Evolutionary conservation across 495 filamentous ascomycete species (phyloP).

Genomic region (Terfezia boudieri): DNA sequence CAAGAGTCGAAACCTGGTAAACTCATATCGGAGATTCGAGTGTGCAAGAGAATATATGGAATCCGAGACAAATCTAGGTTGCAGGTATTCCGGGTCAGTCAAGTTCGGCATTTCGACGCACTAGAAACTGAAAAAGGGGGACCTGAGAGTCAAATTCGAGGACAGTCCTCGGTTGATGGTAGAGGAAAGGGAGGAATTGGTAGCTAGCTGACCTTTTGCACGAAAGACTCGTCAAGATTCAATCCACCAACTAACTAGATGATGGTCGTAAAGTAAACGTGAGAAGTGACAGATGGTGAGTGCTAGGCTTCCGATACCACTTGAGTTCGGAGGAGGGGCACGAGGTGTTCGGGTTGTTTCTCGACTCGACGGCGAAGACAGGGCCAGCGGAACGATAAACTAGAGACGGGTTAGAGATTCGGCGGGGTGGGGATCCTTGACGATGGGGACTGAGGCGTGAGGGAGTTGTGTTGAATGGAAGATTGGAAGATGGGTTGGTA

Average conservation of each 20-base stretch:
- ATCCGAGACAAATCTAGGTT: conserved; percentile 7
- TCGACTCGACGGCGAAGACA: conserved; percentile 1
- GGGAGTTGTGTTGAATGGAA: conserved; percentile 9
- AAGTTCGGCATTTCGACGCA: conserved; percentile 10
- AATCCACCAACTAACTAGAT: too few relatives aligned
- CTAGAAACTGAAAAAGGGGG: not conserved
- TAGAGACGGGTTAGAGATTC: conserved; percentile 4
- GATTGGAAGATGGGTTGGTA: conserved; percentile 2
- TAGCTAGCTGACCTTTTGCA: not conserved
- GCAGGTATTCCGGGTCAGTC: conserved; percentile 7
- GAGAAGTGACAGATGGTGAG: too few relatives aligned
- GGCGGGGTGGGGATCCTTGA: conserved; percentile 3
- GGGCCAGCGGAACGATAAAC: conserved; percentile 8
- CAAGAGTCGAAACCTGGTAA: conserved; percentile 17
- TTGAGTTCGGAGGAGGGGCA: too few relatives aligned
- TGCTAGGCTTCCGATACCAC: too few relatives aligned
- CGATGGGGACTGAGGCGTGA: conserved; percentile 5
- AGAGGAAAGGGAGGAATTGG: not conserved
- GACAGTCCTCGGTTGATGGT: not conserved
- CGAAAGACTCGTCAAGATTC: too few relatives aligned
- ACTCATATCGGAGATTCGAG: conserved; percentile 17
- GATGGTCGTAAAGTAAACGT: too few relatives aligned
- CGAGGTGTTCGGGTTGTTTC: too few relatives aligned
- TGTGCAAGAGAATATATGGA: conserved; percentile 9
- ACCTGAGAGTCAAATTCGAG: not conserved